These are phyloP conservation scores for Ganoderma multipileum DNA, from an alignment of 1,284 basidiomycete genomes.

Conservation along the genomic window DNA sequence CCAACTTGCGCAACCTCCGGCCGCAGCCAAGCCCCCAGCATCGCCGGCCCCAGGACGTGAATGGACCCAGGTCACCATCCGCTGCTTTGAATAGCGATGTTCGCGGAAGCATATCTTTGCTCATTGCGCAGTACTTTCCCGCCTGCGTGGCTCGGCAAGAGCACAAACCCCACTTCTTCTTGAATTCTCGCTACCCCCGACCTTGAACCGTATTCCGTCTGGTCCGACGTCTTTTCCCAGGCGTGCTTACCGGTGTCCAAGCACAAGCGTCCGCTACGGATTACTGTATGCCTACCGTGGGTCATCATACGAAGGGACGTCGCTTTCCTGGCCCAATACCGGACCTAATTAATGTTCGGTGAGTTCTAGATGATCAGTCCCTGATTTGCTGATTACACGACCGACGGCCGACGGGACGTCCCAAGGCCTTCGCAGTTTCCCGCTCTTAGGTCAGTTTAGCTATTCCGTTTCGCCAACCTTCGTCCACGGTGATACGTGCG, in stretches of 20 bases:
- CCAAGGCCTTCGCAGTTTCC: constrained; percentile 10
- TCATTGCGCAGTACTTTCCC: neutral
- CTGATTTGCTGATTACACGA: constrained; percentile 15
- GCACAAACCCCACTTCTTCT: neutral
- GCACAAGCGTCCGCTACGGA: neutral
- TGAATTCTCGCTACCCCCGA: neutral
- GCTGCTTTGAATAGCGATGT: neutral
- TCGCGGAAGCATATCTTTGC: neutral
- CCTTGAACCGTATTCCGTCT: neutral
- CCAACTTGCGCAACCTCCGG: neutral
- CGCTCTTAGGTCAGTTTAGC: constrained; percentile 27
- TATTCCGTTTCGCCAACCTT: constrained; percentile 21
- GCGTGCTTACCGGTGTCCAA: neutral
- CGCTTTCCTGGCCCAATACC: neutral
- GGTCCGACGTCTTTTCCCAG: neutral
- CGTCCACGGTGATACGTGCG: constrained; percentile 20
- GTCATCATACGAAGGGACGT: neutral
- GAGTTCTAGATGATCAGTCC: constrained; percentile 6
- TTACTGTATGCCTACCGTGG: neutral
- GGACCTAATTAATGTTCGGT: neutral
- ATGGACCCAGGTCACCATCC: neutral
- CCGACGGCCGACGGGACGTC: constrained; percentile 11
- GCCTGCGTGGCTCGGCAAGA: neutral
- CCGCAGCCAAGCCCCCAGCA: neutral
- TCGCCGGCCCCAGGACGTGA: neutral